Conservation (phyloP, 1,139 yeast genomes). For the Geotrichum siamense region DNA sequence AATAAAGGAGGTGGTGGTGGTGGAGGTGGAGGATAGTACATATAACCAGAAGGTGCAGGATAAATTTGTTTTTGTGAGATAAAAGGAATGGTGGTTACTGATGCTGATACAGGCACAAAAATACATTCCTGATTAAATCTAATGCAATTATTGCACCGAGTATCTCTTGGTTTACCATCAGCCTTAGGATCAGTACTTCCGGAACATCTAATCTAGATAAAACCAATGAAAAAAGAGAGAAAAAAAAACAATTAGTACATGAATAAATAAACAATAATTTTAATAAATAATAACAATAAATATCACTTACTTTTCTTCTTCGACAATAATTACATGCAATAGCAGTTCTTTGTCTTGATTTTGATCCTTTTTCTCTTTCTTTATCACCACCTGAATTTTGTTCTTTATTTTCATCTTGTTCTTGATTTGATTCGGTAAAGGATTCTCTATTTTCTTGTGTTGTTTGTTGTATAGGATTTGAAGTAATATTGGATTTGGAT, state of each 20-base stretch:
- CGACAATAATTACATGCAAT: constrained; percentile 33
- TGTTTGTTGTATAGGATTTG: no score
- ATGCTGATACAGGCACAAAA: constrained; percentile 32
- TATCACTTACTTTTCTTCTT: constrained; percentile 25
- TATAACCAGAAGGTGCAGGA: constrained; percentile 5
- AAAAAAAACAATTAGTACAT: constrained; percentile 3
- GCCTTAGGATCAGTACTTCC: constrained; percentile 22
- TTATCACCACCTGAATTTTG: constrained; percentile 9
- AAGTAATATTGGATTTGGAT: no score
- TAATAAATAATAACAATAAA: neutral
- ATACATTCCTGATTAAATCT: constrained; percentile 33
- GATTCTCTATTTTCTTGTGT: no score
- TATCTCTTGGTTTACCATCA: constrained; percentile 24
- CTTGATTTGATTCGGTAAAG: no score
- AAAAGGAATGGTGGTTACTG: constrained; percentile 17
- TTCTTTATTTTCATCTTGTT: neutral
- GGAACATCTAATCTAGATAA: constrained; percentile 34
- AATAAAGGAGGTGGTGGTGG: constrained; percentile 8
- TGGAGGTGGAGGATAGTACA: constrained; percentile 5
- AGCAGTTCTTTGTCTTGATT: constrained; percentile 28
- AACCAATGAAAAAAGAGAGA: neutral
- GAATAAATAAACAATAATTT: neutral
- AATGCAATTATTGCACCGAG: constrained; percentile 31
- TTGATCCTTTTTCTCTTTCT: constrained; percentile 4
- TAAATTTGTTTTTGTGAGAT: constrained; percentile 5